These are phyloP conservation scores for Entonaema liquescens DNA, from an alignment of 495 filamentous ascomycete species.

Conservation along the genomic window DNA sequence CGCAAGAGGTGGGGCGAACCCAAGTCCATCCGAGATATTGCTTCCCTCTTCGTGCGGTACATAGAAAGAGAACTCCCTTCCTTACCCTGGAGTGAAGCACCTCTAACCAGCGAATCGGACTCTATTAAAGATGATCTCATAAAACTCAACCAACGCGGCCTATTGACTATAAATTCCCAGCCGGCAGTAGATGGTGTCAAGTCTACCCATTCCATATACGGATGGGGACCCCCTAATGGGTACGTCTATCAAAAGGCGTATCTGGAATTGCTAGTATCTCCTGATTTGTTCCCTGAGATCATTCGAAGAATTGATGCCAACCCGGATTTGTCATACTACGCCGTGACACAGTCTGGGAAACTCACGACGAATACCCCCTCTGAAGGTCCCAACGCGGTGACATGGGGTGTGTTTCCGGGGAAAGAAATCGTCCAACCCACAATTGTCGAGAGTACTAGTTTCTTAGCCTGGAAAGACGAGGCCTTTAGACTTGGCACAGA, in stretches of 20 bases:
- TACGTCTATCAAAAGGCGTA: constrained; percentile 99
- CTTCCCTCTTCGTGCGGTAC: constrained; percentile 83
- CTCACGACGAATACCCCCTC: constrained; percentile 84
- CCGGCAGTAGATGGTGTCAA: constrained; percentile 93
- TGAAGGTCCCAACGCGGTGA: constrained; percentile 93
- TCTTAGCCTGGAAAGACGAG: constrained; percentile 99
- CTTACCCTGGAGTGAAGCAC: constrained; percentile 93
- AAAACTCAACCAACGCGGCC: constrained; percentile 81
- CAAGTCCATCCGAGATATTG: constrained; percentile 77
- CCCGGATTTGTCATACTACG: constrained; percentile 89
- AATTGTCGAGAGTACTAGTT: constrained; percentile 97
- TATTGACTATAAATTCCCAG: constrained; percentile 98
- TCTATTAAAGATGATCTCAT: constrained; percentile 79
- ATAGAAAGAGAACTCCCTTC: constrained; percentile 80
- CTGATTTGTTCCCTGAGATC: constrained; percentile 79
- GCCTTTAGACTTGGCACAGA: constrained; percentile 91
- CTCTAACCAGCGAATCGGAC: constrained; percentile 82
- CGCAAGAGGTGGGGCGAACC: constrained; percentile 95
- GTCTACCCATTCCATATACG: constrained; percentile 84
- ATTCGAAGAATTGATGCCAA: constrained; percentile 80
- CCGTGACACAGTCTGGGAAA: constrained; percentile 80
- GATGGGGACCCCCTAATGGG: constrained; percentile 94
- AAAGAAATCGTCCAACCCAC: constrained; percentile 99
- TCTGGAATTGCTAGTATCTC: constrained; percentile 86
- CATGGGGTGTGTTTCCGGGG: constrained; percentile 98